Evolutionary conservation across 1,139 yeast genomes (phyloP).

Genomic region (Nakaseomyces glabratus): DNA sequence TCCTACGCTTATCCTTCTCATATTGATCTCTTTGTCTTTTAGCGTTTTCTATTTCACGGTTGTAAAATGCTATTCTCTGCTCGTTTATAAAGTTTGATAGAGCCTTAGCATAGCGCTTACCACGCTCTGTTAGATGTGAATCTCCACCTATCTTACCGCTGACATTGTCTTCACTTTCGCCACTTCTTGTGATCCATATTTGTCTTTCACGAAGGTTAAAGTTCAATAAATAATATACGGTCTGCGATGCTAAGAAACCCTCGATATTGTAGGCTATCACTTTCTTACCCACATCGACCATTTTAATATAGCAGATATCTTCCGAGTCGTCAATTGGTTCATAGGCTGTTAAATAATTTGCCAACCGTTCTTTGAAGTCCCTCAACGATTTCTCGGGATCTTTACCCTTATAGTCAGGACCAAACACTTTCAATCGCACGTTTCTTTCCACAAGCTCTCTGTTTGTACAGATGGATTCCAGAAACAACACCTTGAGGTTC

Average conservation of each 20-base stretch:
- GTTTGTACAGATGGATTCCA: slow-evolving; percentile 85
- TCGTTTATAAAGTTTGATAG: slow-evolving; percentile 63
- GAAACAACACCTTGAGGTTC: slow-evolving; percentile 67
- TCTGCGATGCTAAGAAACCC: slow-evolving; percentile 89
- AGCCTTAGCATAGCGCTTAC: slow-evolving; percentile 62
- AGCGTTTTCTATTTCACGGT: slow-evolving; percentile 47
- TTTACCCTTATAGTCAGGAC: slow-evolving; percentile 87
- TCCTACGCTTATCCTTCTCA: slow-evolving; percentile 5
- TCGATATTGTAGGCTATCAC: slow-evolving; percentile 86
- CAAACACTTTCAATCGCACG: slow-evolving; percentile 73
- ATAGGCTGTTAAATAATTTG: slow-evolving; percentile 81
- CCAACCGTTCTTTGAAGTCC: slow-evolving; percentile 75
- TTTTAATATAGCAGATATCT: slow-evolving; percentile 78
- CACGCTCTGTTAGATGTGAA: slow-evolving; percentile 70
- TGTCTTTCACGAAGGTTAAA: slow-evolving; percentile 86
- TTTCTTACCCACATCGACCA: slow-evolving; percentile 93
- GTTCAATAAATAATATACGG: slow-evolving; percentile 79
- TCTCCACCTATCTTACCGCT: slow-evolving; percentile 90
- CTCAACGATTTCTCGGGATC: slow-evolving; percentile 70
- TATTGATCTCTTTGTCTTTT: slow-evolving; percentile 22
- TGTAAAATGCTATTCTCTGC: slow-evolving; percentile 64
- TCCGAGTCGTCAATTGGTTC: slow-evolving; percentile 80
- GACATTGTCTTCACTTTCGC: slow-evolving; percentile 81
- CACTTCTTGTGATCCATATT: slow-evolving; percentile 93
- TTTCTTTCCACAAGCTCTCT: slow-evolving; percentile 69